A percentile compares a stretch with the other conserved stretches of the same genome.
These are phyloP conservation scores for Nasturtium officinale DNA, from an alignment of 345 rosid species.

Conservation along the genomic window DNA sequence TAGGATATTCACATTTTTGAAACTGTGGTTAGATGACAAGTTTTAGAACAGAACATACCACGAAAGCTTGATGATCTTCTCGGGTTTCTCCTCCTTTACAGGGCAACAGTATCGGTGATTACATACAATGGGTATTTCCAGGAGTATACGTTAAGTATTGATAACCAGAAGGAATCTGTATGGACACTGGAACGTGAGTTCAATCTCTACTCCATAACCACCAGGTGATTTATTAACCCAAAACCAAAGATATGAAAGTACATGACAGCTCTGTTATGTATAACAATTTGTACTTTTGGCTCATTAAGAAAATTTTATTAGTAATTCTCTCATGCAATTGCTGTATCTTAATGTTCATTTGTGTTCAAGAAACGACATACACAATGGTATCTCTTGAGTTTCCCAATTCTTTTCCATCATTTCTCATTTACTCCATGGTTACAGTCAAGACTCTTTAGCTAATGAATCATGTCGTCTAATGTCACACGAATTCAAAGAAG, in stretches of 20 bases:
- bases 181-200: slow-evolving; percentile 80
- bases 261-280: slow-evolving; percentile 17
- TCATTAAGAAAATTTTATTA: neutral
- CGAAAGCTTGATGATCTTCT: neutral
- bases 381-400: slow-evolving; percentile 3
- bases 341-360: neutral
- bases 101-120: slow-evolving; percentile 68
- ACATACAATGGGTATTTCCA: slow-evolving; percentile 73
- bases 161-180: slow-evolving; percentile 51
- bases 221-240: slow-evolving; percentile 25
- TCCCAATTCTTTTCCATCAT: neutral
- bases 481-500: neutral
- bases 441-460: neutral
- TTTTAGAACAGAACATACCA: slow-evolving; percentile 10
- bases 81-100: slow-evolving; percentile 30
- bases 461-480: neutral
- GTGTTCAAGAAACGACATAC: neutral
- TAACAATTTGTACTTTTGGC: slow-evolving; percentile 20
- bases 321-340: neutral
- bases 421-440: neutral
- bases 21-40: neutral
- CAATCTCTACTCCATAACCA: slow-evolving; percentile 44
- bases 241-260: slow-evolving; percentile 21
- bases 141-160: slow-evolving; percentile 65
- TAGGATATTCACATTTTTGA: neutral